Conservation (phyloP, 371 early-diverging fungal species). For the Mucor velutinosus region DNA sequence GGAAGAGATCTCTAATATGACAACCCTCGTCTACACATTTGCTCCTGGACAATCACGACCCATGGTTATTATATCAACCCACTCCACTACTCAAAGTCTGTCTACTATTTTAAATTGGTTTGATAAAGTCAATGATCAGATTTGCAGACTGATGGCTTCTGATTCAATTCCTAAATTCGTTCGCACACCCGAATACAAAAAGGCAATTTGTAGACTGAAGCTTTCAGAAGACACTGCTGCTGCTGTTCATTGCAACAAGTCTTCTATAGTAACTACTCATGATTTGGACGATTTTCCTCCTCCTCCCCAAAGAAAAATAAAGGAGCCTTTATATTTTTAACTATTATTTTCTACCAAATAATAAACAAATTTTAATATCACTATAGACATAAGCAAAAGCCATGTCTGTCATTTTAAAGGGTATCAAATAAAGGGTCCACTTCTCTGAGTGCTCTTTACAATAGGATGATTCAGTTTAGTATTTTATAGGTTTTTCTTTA, state of each 20-base stretch:
- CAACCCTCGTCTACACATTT: conserved; percentile 9
- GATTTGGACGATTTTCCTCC: conserved; percentile 19
- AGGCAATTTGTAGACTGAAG: background rate
- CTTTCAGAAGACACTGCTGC: background rate
- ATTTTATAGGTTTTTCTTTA: background rate
- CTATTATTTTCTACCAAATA: background rate
- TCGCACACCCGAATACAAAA: conserved; percentile 53
- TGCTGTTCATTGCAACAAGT: background rate
- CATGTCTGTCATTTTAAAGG: background rate
- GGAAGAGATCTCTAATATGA: conserved; percentile 31
- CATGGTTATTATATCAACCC: conserved; percentile 10
- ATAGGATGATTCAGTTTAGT: background rate
- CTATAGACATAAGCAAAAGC: background rate
- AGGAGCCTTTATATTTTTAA: conserved; percentile 7
- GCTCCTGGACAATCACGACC: background rate
- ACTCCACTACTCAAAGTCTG: conserved; percentile 7
- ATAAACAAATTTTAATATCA: background rate
- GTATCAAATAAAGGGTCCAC: background rate
- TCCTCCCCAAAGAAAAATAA: conserved; percentile 20
- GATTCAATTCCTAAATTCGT: conserved; percentile 69
- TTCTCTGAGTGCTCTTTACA: background rate
- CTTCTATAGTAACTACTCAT: background rate
- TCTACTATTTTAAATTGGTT: conserved; percentile 47
- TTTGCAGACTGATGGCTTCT: conserved; percentile 60
- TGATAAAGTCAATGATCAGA: conserved; percentile 56